These are phyloP conservation scores for Candida mattraensis DNA, from an alignment of 805 yeast species.

Conservation along the genomic window DNA sequence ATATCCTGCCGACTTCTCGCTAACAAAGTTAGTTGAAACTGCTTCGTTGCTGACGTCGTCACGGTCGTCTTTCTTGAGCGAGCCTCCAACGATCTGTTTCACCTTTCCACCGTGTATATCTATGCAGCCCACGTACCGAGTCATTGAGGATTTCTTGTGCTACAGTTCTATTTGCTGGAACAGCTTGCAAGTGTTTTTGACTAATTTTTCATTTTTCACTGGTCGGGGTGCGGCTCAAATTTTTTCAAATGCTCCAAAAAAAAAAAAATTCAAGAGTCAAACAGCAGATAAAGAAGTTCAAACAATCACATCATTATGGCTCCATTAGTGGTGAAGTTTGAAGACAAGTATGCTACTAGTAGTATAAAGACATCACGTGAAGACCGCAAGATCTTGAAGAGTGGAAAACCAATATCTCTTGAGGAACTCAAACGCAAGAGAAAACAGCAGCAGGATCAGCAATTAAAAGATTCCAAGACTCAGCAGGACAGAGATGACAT, in stretches of 20 bases:
- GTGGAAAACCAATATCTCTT: slow-evolving; percentile 61
- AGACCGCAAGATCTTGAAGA: slow-evolving; percentile 52
- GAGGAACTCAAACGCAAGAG: slow-evolving; percentile 38
- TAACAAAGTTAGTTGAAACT: slow-evolving; percentile 74
- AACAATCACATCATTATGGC: slow-evolving; percentile 21
- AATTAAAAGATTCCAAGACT: slow-evolving; percentile 26
- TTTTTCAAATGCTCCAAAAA: slow-evolving; percentile 1
- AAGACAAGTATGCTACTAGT: slow-evolving; percentile 33
- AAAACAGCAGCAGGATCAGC: slow-evolving; percentile 33
- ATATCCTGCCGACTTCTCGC: slow-evolving; percentile 68
- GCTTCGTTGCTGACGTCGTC: slow-evolving; percentile 35
- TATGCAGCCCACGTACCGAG: slow-evolving; percentile 88
- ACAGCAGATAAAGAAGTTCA: slow-evolving; percentile 1
- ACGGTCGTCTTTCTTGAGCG: slow-evolving; percentile 60
- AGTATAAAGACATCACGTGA: slow-evolving; percentile 39
- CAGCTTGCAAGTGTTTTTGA: no score
- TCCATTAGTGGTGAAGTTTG: slow-evolving; percentile 51
- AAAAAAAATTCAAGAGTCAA: slow-evolving; percentile 4
- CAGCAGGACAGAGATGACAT: slow-evolving; percentile 52
- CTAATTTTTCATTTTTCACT: neutral
- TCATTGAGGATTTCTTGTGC: slow-evolving; percentile 47
- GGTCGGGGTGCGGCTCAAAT: slow-evolving; percentile 4
- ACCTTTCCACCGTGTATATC: slow-evolving; percentile 95
- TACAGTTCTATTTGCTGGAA: no score
- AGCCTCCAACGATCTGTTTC: slow-evolving; percentile 96